Base-by-base conservation (phyloP, 2,329 filamentous ascomycete genomes). In the Trichoderma atroviride region DNA sequence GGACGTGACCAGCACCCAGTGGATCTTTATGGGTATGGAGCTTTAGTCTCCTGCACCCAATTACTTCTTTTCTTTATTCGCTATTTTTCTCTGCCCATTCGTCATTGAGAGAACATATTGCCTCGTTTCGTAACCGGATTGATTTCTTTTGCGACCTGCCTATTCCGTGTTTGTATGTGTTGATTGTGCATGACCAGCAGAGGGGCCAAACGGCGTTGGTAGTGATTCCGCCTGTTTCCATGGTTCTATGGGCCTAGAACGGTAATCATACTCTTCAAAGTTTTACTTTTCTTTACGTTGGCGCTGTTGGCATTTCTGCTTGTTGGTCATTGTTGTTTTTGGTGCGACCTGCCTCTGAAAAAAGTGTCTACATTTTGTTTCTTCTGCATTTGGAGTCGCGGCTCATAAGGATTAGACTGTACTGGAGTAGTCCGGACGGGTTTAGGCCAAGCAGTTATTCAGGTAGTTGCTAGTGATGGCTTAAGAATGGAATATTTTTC, bases 21-120 rank as follows among this genome's bases (percentile, higher is more conserved):
- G 94, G 94, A 80, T 97, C 70, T 93, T 96, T 78, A 88, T 97
- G 85, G 89, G 90, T 72, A 96, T 97, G 89, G 94, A 97, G 79
- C 83, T 95, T 70, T 97, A 86, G 78, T 83, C 93, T 71, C 70
- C 4, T 53, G 5, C 56, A 27, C 68, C 62, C 50, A 56, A 0
- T 4, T 72, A 71, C 68, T 59, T 65, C 60, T 64, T 74, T 72
- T 62, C 14, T 69, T 69, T 70, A n/a, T 43, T 43, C 40, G 40
- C n/a, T n/a, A 6, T 70, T 55, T 72, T 74, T 71, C 59, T 64
- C 74, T 58, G 47, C 40, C 29, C 64, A 29, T 52, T 58, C 13
- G 22, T 16, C 22, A 52, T 10, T 50, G 64, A 16, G 43, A 55
- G 55, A 52, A 27, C 16, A 35, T 19, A 27, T 31, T 47, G 29